Evolutionary conservation across 352 stramenopile genomes (phyloP).

Genomic region (Globisporangium radiosum): DNA sequence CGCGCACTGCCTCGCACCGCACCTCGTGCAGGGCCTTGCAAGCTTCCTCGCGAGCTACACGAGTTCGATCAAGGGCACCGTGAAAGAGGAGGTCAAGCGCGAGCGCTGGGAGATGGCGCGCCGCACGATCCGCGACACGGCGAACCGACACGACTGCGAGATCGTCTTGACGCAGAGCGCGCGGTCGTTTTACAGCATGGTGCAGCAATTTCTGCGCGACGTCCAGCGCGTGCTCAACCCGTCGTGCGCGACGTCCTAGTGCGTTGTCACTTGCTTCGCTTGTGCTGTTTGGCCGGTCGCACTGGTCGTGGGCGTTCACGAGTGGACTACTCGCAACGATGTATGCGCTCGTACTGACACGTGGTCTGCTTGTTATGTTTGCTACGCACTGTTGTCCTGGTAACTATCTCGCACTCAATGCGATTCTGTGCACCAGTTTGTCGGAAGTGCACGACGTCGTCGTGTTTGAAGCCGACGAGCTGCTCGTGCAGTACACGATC

Average conservation of each 20-base stretch:
- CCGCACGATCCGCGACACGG: conserved; percentile 62
- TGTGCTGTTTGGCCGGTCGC: background rate
- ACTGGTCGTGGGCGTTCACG: background rate
- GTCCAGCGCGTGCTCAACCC: conserved; percentile 72
- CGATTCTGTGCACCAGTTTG: conserved; percentile 21
- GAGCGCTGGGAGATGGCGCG: conserved; percentile 77
- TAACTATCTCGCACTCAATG: no score
- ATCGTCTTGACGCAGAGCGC: conserved; percentile 81
- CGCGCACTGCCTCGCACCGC: conserved; percentile 59
- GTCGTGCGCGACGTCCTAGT: conserved; percentile 74
- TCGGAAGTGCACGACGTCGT: conserved; percentile 55
- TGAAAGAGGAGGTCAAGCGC: conserved; percentile 72
- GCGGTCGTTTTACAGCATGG: conserved; percentile 66
- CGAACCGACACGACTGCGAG: conserved; percentile 59
- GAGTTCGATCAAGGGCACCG: conserved; percentile 56
- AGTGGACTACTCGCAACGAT: background rate
- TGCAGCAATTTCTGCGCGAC: conserved; percentile 79
- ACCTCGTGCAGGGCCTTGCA: conserved; percentile 51
- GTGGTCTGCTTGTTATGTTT: no score
- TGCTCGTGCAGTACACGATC: conserved; percentile 54
- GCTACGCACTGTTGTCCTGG: no score
- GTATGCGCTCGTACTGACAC: background rate
- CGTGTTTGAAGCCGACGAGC: conserved; percentile 45
- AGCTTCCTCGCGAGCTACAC: conserved; percentile 61
- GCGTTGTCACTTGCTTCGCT: conserved; percentile 9